Percentiles rank a stretch among this genome's conserved stretches.
phyloP scores from a whole-genome alignment of 176 grass and related monocot genomes.

The Alloteropsis semialata region DNA sequence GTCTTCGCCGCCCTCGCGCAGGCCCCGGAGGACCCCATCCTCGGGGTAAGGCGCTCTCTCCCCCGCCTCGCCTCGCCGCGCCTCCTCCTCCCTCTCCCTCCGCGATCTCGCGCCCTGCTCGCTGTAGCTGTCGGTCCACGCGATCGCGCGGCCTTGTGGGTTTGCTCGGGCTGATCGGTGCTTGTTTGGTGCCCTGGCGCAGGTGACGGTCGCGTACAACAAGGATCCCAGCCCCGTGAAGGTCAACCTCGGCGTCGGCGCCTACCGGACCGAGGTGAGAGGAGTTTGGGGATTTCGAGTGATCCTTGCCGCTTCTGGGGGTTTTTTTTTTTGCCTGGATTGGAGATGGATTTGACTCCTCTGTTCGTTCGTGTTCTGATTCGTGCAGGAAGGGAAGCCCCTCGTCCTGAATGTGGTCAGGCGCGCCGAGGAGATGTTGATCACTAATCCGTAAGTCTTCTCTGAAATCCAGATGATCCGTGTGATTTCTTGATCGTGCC shows the following conservation, averaged over 20 bases:
- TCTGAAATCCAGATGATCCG: conserved; percentile 1
- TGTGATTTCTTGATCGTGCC: background rate
- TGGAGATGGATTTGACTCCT: conserved; percentile 12
- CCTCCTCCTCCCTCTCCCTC: background rate
- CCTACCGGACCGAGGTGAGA: conserved; percentile 93
- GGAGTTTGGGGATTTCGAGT: background rate
- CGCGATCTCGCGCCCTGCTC: background rate
- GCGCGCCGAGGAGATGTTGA: conserved; percentile 66
- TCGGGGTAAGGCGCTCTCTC: conserved; percentile 50
- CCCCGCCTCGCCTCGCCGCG: background rate
- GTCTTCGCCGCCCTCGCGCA: conserved; percentile 69
- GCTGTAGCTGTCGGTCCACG: background rate
- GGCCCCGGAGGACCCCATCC: conserved; percentile 95
- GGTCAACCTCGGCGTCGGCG: conserved; percentile 96
- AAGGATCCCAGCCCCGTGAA: conserved; percentile 90
- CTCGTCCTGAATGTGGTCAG: conserved; percentile 89
- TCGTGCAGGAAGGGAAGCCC: conserved; percentile 91
- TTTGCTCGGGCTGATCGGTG: conserved; percentile 18
- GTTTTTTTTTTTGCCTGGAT: background rate
- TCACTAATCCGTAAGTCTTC: conserved; percentile 69
- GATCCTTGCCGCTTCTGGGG: background rate
- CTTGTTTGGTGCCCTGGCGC: background rate
- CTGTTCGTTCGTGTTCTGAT: conserved; percentile 5
- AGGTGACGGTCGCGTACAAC: conserved; percentile 98
- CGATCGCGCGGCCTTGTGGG: conserved; percentile 12